Base-by-base conservation (phyloP, 805 yeast genomes). In the Isabelozyma rhagii region DNA sequence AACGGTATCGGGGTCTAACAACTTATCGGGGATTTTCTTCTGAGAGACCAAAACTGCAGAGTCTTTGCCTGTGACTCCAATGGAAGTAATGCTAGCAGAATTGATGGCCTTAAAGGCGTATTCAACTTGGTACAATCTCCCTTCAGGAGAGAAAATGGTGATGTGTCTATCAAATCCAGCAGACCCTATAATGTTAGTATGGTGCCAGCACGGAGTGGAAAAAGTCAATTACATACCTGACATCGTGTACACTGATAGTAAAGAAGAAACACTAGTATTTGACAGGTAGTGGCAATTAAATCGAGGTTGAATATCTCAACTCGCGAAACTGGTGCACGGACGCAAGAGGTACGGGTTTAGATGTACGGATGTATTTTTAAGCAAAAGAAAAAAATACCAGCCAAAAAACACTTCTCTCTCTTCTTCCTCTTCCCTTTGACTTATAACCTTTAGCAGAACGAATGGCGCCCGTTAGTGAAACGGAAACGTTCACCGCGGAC, bases 151-250 rank as follows among this genome's bases (percentile, higher is more conserved):
- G 75, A 94, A 94, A 61, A 94, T 92, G 28, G 99, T 94, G 69
- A 94, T 94, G 70, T 94, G 99, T 78, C 99, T 88, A 75, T 94
- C 99, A 69, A 92, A 94, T 48, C 99, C 99, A n/a, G 98, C 96
- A 54, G 85, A 78, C n/a, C 36, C 36, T 31, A 8, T 2, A 31
- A 9, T 8, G 36, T 31, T 31, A 31, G 36, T 31, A 31, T 21
- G 6, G 4, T 8, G 36, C 10, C 10, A 31, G 10, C 8, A 4
- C 4, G 36, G 1, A 13, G n/a, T 6, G 5, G 5, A 10, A 31
- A 13, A 13, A 9, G n/a, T 31, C 36, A 31, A 31, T 31, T 31
- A 31, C 36, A 31, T 31, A 31, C 36, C 36, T 31, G 36, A 31
- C 36, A 31, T 31, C n/a, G 10, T 31, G n/a, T 10, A 31, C 3